Percentiles rank a stretch among this genome's conserved stretches.
Evolutionary conservation across 2,329 filamentous ascomycete genomes (phyloP).

Genomic region (Xylaria hypoxylon): DNA sequence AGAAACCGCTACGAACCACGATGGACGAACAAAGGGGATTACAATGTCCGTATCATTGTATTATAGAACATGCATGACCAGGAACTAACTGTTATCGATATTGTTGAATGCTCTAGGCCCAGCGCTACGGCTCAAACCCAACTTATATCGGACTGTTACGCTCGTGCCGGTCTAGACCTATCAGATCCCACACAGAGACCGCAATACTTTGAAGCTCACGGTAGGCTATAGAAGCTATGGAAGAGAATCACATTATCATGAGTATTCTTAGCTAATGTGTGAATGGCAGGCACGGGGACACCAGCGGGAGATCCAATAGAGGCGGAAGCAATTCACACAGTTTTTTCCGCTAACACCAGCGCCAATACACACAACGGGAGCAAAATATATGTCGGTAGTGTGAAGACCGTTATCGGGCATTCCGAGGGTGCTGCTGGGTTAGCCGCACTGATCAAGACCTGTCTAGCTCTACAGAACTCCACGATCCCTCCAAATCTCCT

Average conservation of each 20-base stretch:
- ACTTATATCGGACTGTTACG: constrained; percentile 26
- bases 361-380: background rate
- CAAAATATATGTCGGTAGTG: constrained; percentile 35
- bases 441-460: constrained; percentile 45
- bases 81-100: background rate
- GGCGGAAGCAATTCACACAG: constrained; percentile 39
- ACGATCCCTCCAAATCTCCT: constrained; percentile 49
- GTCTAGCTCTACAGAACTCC: constrained; percentile 37
- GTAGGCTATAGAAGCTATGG: no score
- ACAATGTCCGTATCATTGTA: constrained; percentile 22
- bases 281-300: constrained; percentile 42
- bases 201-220: constrained; percentile 50
- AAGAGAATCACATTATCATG: background rate
- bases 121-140: constrained; percentile 18
- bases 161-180: constrained; percentile 19
- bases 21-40: constrained; percentile 28
- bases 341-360: constrained; percentile 24
- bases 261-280: background rate
- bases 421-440: constrained; percentile 46
- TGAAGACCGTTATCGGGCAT: constrained; percentile 50
- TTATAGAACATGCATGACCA: background rate
- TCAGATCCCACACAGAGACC: constrained; percentile 27
- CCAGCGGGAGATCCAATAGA: constrained; percentile 46
- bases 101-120: background rate
- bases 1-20: constrained; percentile 30